phyloP scores from a whole-genome alignment of 2,329 filamentous ascomycete species.

The Albophoma yamanashiensis region DNA sequence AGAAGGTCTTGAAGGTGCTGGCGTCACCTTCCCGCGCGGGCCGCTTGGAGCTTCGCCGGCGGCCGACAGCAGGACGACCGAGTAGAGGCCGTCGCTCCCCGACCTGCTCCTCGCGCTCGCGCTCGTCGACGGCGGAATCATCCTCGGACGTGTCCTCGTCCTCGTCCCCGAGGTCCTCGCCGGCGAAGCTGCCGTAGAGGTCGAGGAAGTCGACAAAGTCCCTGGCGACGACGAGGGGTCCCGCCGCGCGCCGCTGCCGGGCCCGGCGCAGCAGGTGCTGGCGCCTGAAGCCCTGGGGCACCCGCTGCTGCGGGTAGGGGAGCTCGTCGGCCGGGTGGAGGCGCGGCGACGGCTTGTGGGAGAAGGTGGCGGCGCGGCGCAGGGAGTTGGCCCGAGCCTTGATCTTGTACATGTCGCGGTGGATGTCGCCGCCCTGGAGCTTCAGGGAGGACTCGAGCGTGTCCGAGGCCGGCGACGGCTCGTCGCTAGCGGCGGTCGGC shows the following conservation, averaged over 20 bases:
- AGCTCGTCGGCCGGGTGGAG: constrained; percentile 18
- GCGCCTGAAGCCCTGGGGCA: constrained; percentile 38
- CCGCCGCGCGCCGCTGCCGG: constrained; percentile 25
- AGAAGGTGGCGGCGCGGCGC: constrained; percentile 57
- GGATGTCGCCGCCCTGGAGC: constrained; percentile 67
- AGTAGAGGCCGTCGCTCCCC: constrained; percentile 48
- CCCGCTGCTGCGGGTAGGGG: constrained; percentile 26
- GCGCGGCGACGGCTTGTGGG: constrained; percentile 32
- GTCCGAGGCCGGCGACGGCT: constrained; percentile 24
- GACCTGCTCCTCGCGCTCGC: constrained; percentile 26
- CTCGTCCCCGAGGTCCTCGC: constrained; percentile 51
- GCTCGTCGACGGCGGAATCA: constrained; percentile 42
- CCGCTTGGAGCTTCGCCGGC: constrained; percentile 38
- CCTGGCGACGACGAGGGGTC: constrained; percentile 44
- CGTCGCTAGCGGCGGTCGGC: background rate
- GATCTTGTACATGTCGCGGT: constrained; percentile 68
- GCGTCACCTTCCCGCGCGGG: constrained; percentile 46
- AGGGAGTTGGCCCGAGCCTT: constrained; percentile 42
- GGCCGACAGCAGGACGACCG: constrained; percentile 26
- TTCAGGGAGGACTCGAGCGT: constrained; percentile 51
- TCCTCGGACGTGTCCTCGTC: constrained; percentile 42
- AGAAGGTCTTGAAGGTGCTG: constrained; percentile 62
- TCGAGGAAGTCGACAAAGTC: constrained; percentile 70
- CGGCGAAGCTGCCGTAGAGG: constrained; percentile 66
- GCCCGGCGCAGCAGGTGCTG: constrained; percentile 25